A percentile compares a stretch with the other conserved stretches of the same genome.
phyloP scores from a whole-genome alignment of 2,329 filamentous ascomycete species.

The Penicillium sp. region DNA sequence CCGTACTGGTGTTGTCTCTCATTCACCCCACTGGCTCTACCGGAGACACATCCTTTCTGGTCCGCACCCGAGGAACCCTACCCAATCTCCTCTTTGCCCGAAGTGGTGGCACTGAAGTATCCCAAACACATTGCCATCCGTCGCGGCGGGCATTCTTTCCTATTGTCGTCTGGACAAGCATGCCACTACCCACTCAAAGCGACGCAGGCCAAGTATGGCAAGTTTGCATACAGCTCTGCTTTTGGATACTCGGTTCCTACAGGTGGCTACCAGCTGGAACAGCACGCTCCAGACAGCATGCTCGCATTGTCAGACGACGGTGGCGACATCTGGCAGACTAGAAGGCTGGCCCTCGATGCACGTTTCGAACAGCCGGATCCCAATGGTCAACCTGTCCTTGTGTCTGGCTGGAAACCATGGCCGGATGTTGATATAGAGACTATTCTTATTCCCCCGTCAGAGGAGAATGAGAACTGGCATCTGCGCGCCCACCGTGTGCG shows the following conservation, averaged over 20 bases:
- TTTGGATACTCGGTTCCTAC: constrained; percentile 76
- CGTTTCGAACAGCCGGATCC: constrained; percentile 56
- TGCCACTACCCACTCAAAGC: constrained; percentile 79
- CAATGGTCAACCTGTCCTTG: constrained; percentile 53
- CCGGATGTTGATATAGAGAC: constrained; percentile 49
- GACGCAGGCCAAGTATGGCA: constrained; percentile 76
- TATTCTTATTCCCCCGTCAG: constrained; percentile 35
- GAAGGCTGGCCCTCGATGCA: constrained; percentile 64
- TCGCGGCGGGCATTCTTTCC: constrained; percentile 69
- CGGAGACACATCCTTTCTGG: constrained; percentile 71
- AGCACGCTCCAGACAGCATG: constrained; percentile 71
- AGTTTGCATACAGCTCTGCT: constrained; percentile 71
- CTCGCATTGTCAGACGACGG: constrained; percentile 72
- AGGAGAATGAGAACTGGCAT: constrained; percentile 40
- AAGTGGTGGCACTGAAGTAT: constrained; percentile 60
- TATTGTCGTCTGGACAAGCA: constrained; percentile 72
- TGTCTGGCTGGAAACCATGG: constrained; percentile 69
- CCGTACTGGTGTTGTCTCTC: constrained; percentile 77
- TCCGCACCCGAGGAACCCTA: constrained; percentile 61
- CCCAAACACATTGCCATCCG: constrained; percentile 70
- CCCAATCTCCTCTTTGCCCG: constrained; percentile 54
- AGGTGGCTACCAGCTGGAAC: constrained; percentile 69
- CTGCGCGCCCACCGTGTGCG: constrained; percentile 36
- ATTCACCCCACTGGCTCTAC: constrained; percentile 69
- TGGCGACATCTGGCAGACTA: constrained; percentile 74